Evolutionary conservation across 352 stramenopile genomes (phyloP).

Genomic region (Phytopythium sindhum): DNA sequence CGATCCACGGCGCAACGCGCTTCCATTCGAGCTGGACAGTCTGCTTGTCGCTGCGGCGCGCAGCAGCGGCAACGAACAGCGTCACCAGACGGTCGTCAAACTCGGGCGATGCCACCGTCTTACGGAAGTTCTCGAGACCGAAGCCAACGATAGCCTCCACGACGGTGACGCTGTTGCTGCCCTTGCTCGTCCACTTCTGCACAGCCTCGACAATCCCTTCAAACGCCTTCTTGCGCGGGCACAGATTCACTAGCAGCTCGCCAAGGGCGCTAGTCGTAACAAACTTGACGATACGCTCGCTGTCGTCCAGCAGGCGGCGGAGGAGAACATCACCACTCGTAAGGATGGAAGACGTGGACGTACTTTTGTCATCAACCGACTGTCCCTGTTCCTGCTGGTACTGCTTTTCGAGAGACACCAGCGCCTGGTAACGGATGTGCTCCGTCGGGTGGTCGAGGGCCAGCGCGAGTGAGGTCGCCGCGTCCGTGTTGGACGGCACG

Average conservation of each 20-base stretch:
- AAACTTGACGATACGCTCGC: constrained; percentile 59
- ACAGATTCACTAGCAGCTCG: constrained; percentile 53
- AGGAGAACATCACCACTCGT: constrained; percentile 54
- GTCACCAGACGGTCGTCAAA: constrained; percentile 60
- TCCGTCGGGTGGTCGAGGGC: constrained; percentile 78
- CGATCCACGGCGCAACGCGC: constrained; percentile 37
- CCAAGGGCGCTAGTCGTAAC: constrained; percentile 47
- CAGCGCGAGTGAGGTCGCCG: constrained; percentile 71
- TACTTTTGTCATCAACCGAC: not conserved
- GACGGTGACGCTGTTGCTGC: constrained; percentile 24
- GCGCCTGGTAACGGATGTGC: constrained; percentile 68
- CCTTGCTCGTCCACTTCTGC: constrained; percentile 40
- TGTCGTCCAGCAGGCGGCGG: constrained; percentile 76
- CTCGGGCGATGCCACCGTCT: constrained; percentile 14
- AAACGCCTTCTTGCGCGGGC: constrained; percentile 49
- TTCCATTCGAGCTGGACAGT: constrained; percentile 23
- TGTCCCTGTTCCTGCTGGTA: constrained; percentile 22
- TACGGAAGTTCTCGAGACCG: constrained; percentile 44
- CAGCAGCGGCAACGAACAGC: constrained; percentile 52
- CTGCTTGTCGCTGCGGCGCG: constrained; percentile 14
- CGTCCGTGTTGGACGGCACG: constrained; percentile 50
- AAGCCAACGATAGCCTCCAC: constrained; percentile 52
- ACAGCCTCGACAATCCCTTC: constrained; percentile 47
- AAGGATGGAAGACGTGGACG: constrained; percentile 19
- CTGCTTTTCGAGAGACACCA: constrained; percentile 65